Evolutionary conservation across 345 rosid species (phyloP).

Genomic region (Aquilaria sinensis): DNA sequence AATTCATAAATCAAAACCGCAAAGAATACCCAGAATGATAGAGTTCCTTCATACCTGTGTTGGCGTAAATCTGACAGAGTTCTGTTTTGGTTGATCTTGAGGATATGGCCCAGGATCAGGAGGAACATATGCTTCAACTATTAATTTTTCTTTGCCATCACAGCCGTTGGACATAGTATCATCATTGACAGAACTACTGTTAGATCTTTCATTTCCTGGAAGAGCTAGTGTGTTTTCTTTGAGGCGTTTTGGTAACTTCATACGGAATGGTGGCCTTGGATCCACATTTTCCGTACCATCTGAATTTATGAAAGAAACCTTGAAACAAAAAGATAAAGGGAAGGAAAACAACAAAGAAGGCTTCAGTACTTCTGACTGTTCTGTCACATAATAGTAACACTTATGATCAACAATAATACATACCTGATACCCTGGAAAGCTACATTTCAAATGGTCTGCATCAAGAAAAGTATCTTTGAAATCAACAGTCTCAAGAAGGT

Average conservation of each 20-base stretch:
- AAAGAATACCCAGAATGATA: not conserved
- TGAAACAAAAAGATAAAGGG: constrained; percentile 5
- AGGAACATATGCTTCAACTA: constrained; percentile 88
- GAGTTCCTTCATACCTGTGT: constrained; percentile 58
- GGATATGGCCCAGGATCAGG: constrained; percentile 99
- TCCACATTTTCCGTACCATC: constrained; percentile 58
- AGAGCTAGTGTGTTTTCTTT: constrained; percentile 63
- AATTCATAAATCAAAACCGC: not conserved
- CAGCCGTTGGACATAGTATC: constrained; percentile 45
- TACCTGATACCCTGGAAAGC: constrained; percentile 82
- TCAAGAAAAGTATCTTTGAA: constrained; percentile 92
- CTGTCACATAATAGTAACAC: not conserved
- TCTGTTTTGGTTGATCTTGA: constrained; percentile 97
- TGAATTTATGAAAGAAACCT: constrained; percentile 67
- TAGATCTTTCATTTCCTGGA: constrained; percentile 69
- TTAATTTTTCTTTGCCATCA: constrained; percentile 54
- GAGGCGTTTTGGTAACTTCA: constrained; percentile 64
- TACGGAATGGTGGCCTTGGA: constrained; percentile 80
- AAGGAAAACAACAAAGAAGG: constrained; percentile 9
- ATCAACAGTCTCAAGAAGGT: constrained; percentile 79
- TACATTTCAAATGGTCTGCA: constrained; percentile 66
- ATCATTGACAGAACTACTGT: constrained; percentile 30
- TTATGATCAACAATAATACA: not conserved
- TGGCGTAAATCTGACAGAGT: constrained; percentile 86
- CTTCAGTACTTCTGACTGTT: not conserved